Evolutionary conservation across 495 filamentous ascomycete genomes (phyloP).

Genomic region (Pseudotulostoma volvatum): DNA sequence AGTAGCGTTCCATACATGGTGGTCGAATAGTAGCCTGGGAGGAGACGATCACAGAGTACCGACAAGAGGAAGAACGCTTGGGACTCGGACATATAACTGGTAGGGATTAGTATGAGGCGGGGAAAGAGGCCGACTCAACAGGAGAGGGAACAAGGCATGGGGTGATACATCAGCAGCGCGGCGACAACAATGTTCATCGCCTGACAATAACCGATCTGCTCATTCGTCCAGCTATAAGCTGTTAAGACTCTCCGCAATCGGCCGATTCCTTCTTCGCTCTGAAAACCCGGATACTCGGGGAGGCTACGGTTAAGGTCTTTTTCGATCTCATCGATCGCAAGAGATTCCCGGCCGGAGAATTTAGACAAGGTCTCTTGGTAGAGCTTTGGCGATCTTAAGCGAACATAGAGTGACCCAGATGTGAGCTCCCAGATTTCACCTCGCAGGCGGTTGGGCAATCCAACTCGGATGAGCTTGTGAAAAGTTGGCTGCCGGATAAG

Average conservation of each 20-base stretch:
- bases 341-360: slow-evolving; percentile 63
- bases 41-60: slow-evolving; percentile 75
- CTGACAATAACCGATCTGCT: slow-evolving; percentile 93
- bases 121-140: no score
- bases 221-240: slow-evolving; percentile 91
- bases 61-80: slow-evolving; percentile 95
- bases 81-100: slow-evolving; percentile 83
- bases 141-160: not conserved
- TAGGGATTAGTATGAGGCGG: not conserved
- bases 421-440: slow-evolving; percentile 95
- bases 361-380: slow-evolving; percentile 73
- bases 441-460: slow-evolving; percentile 78
- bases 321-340: slow-evolving; percentile 97
- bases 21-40: slow-evolving; percentile 92
- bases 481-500: slow-evolving; percentile 91
- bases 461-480: slow-evolving; percentile 90
- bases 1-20: slow-evolving; percentile 98
- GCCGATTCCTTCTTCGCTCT: slow-evolving; percentile 89
- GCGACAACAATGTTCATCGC: slow-evolving; percentile 99
- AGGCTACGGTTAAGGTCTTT: slow-evolving; percentile 93
- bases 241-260: slow-evolving; percentile 78
- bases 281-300: slow-evolving; percentile 93
- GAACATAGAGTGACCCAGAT: slow-evolving; percentile 75
- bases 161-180: slow-evolving; percentile 67
- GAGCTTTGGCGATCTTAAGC: slow-evolving; percentile 68